Conservation (phyloP, 2,329 filamentous ascomycete genomes). For the Hysterium pulicare region DNA sequence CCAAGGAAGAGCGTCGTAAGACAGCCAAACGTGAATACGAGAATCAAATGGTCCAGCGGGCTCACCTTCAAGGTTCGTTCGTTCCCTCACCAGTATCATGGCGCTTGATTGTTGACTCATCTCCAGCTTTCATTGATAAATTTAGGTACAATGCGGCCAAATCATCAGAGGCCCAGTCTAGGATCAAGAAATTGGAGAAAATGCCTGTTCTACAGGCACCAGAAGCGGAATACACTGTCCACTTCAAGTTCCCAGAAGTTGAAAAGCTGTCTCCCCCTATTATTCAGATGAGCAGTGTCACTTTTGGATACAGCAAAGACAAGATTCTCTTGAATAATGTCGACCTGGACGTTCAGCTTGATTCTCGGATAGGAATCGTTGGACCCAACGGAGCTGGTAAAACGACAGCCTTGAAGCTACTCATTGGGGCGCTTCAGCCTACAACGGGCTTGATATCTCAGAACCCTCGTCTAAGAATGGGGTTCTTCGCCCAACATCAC, state of each 20-base stretch:
- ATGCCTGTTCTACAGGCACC: slow-evolving; percentile 91
- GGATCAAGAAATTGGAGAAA: slow-evolving; percentile 97
- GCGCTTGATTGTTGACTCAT: slow-evolving; percentile 10
- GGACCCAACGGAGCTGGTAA: slow-evolving; percentile 98
- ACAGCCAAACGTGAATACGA: slow-evolving; percentile 96
- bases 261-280: slow-evolving; percentile 97
- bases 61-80: slow-evolving; percentile 70
- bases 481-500: slow-evolving; percentile 98
- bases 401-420: slow-evolving; percentile 96
- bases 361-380: slow-evolving; percentile 98
- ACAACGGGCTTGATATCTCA: slow-evolving; percentile 79
- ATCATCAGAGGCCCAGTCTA: slow-evolving; percentile 94
- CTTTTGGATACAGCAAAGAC: slow-evolving; percentile 82
- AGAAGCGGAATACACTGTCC: slow-evolving; percentile 90
- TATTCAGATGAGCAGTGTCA: slow-evolving; percentile 91
- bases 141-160: slow-evolving; percentile 99
- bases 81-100: slow-evolving; percentile 1
- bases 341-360: slow-evolving; percentile 93
- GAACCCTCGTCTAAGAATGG: slow-evolving; percentile 82
- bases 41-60: slow-evolving; percentile 91
- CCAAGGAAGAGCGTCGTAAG: slow-evolving; percentile 95
- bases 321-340: slow-evolving; percentile 79
- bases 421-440: slow-evolving; percentile 79
- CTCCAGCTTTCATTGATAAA: slow-evolving; percentile 88
- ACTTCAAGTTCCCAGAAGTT: slow-evolving; percentile 96